These are phyloP conservation scores for Haematococcus sp. DNA, from an alignment of 139 green algal genomes.

Conservation along the genomic window DNA sequence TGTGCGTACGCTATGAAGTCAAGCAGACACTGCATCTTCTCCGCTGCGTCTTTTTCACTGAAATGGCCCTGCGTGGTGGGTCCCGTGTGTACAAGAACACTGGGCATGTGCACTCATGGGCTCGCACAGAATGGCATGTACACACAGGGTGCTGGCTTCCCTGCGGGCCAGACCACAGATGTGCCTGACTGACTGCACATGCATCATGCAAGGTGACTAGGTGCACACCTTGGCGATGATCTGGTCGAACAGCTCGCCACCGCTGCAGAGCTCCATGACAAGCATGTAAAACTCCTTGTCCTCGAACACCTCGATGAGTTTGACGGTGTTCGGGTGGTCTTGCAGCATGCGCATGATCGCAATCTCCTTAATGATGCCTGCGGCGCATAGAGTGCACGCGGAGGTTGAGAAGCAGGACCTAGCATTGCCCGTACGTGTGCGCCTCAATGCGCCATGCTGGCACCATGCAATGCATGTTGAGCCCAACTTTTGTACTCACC, in stretches of 20 bases:
- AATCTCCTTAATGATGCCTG: slow-evolving; percentile 64
- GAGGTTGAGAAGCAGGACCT: no score
- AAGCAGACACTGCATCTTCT: slow-evolving; percentile 52
- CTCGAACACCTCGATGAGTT: slow-evolving; percentile 54
- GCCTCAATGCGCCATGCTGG: no score
- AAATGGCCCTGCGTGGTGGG: slow-evolving; percentile 58
- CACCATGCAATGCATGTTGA: background rate
- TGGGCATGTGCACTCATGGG: no score
- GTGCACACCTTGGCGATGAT: slow-evolving; percentile 58
- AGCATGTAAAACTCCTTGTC: slow-evolving; percentile 45
- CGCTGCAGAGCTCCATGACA: slow-evolving; percentile 57
- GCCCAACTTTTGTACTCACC: slow-evolving; percentile 17
- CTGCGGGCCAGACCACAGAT: background rate
- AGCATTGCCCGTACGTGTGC: no score
- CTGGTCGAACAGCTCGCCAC: slow-evolving; percentile 73
- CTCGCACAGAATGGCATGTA: no score
- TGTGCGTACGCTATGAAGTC: slow-evolving; percentile 61
- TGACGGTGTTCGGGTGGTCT: slow-evolving; percentile 55
- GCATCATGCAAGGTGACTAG: background rate
- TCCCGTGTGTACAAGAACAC: background rate
- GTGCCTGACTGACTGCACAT: background rate
- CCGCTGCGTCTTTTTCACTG: slow-evolving; percentile 58
- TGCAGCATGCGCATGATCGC: slow-evolving; percentile 61
- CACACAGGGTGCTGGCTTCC: background rate
- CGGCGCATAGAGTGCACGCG: no score